phyloP scores from a whole-genome alignment of 345 rosid genomes.

The thale cress (Arabidopsis thaliana) region TAIR10.1 NC_003075.7:16758501-16759000 shows the following conservation, averaged over 20 bases:
- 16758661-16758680: conserved; percentile 38
- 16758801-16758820: conserved; percentile 10
- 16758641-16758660: conserved; percentile 13
- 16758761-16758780: not conserved
- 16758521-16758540: conserved; percentile 30
- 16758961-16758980: not conserved
- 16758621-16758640: conserved; percentile 30
- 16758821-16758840: conserved; percentile 4
- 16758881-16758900: not conserved
- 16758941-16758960: conserved; percentile 5
- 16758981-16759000: not conserved
- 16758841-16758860: conserved; percentile 20
- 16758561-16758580: not conserved
- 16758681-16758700: conserved; percentile 27
- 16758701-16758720: conserved; percentile 40
- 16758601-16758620: conserved; percentile 24
- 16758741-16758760: not conserved
- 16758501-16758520: conserved; percentile 42
- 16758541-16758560: conserved; percentile 13
- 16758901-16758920: not conserved
- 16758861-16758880: conserved; percentile 2
- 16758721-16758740: conserved; percentile 14
- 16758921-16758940: not conserved
- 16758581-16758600: not conserved
- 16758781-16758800: conserved; percentile 23